Evolutionary conservation across 2,329 filamentous ascomycete species (phyloP), one percentile per base, ranked within the genome.

Genomic region (Dactylonectria macrodidyma): DNA sequence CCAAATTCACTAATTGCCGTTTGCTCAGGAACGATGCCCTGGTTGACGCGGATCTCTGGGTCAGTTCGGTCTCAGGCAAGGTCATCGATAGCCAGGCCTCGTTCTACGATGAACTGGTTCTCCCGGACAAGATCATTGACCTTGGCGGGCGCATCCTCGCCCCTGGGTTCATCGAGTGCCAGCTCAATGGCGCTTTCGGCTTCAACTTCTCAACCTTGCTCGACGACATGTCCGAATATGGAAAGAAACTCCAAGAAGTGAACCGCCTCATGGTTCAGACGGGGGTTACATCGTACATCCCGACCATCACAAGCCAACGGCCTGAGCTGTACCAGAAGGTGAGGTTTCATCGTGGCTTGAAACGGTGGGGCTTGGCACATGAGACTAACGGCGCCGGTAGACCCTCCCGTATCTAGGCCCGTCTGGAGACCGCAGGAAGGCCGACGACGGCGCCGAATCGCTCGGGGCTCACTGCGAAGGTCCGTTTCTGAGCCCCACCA

Each of bases 401-500:
- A 88, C 92, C 9, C 87, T 97, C 16, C 94, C 93, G 16, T 92
- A 91, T 75, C 88, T 97, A 11, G 93, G 90, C 0, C 93, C 94
- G 1, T 93, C 92, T 1, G 91, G 91, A 16, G 78, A 80, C 65
- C 75, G 80, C 14, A 88, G 93, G 69, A 80, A 87, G 59, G 84
- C 93, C 38, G 80, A 85, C 47, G 89, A 93, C 70, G 95, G 95
- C 52, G 91, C 94, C 55, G 95, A 97, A 82, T 96, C 93, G 0
- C 88, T 98, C 14, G 95, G 95, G 34, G 95, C 95, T 3, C 95
- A 98, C 77, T 93, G 93, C 78, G 95, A 98, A 85, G 95, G 95
- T 0, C 95, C 95, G 0, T 98, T 98, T 81, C 86, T 98, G 62
- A 93, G 85, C 75, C 91, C 92, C 0, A 89, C 89, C 54, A 95